Conservation (phyloP, 1,284 basidiomycete genomes). For the Neonothopanus nambi region DNA sequence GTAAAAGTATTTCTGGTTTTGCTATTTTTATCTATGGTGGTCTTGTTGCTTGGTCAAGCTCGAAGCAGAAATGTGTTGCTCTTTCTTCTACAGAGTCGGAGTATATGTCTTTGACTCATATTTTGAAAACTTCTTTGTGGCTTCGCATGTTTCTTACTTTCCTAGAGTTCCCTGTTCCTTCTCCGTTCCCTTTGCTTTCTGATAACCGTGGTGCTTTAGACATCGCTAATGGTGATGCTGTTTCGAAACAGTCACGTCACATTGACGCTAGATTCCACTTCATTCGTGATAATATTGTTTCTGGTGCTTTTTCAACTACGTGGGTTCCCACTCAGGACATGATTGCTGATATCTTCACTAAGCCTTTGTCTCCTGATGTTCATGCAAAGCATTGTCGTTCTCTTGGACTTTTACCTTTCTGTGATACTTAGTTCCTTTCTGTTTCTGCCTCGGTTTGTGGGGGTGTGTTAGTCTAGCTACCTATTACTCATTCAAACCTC, state of each 20-base stretch:
- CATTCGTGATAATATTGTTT: background rate
- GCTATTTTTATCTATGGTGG: conserved; percentile 8
- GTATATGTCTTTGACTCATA: background rate
- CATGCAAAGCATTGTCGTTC: background rate
- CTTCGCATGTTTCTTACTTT: background rate
- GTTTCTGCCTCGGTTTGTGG: background rate
- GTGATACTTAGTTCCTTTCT: background rate
- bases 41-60: background rate
- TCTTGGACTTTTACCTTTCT: background rate
- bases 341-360: background rate
- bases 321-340: background rate
- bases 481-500: background rate
- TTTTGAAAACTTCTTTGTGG: background rate
- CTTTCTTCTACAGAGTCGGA: background rate
- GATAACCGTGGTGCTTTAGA: background rate
- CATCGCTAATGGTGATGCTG: background rate
- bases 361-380: background rate
- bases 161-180: conserved; percentile 15
- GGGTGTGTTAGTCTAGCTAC: background rate
- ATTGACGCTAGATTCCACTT: background rate
- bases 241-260: background rate
- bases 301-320: background rate
- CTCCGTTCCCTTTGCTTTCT: background rate
- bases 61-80: background rate
- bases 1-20: conserved; percentile 20